These are phyloP conservation scores for Friedmanniomyces simplex DNA, from an alignment of 495 filamentous ascomycete genomes.

Conservation along the genomic window DNA sequence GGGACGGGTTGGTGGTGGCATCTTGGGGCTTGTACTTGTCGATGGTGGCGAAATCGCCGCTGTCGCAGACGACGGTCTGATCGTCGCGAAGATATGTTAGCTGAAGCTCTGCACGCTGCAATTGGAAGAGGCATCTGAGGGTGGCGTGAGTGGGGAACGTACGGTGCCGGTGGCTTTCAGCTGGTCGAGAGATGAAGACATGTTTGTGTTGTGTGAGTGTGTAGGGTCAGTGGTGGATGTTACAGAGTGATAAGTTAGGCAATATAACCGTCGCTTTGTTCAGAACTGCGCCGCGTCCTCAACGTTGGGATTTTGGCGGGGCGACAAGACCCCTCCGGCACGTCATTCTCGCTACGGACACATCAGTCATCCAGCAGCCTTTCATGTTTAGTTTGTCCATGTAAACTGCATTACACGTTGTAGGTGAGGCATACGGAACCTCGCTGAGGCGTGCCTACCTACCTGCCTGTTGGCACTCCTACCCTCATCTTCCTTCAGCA, in stretches of 20 bases:
- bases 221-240: not conserved
- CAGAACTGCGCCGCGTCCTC: not conserved
- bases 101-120: not conserved
- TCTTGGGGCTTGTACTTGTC: slow-evolving; percentile 99
- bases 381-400: no score
- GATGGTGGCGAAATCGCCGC: slow-evolving; percentile 78
- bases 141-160: slow-evolving; percentile 34
- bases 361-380: no score
- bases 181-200: slow-evolving; percentile 86
- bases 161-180: slow-evolving; percentile 94
- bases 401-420: no score
- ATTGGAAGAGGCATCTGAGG: not conserved
- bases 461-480: no score
- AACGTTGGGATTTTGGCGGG: no score
- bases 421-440: no score
- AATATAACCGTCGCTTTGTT: not conserved
- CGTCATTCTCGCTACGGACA: no score
- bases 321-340: no score
- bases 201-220: slow-evolving; percentile 27
- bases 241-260: not conserved
- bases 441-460: no score
- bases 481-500: no score
- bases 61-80: slow-evolving; percentile 90
- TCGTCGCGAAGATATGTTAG: slow-evolving; percentile 8
- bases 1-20: slow-evolving; percentile 97